phyloP scores from a whole-genome alignment of 306 rosid species.

The Betula pendula region DNA sequence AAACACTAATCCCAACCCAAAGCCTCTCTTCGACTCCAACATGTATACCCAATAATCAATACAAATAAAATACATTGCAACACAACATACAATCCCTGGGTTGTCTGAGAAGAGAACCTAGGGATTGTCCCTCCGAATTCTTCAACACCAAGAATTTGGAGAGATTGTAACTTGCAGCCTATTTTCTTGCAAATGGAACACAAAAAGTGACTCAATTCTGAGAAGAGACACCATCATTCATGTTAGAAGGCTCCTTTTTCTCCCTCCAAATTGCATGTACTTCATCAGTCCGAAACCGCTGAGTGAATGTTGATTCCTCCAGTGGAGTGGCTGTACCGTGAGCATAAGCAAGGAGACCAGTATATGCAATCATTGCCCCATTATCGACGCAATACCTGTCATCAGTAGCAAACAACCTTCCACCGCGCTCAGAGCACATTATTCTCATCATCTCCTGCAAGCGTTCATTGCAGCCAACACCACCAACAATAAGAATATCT shows the following conservation, averaged over 20 bases:
- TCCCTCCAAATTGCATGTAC: constrained; percentile 91
- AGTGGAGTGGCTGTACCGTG: constrained; percentile 61
- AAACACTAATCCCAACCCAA: too few species aligned
- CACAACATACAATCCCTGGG: too few species aligned
- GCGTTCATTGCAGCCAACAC: constrained; percentile 90
- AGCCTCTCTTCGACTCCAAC: too few species aligned
- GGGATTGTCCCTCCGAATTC: too few species aligned
- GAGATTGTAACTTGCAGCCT: too few species aligned
- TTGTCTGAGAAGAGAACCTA: too few species aligned
- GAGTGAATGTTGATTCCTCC: constrained; percentile 78
- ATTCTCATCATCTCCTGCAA: constrained; percentile 93
- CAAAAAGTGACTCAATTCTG: too few species aligned
- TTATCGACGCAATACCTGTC: constrained; percentile 91
- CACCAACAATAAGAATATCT: constrained; percentile 93
- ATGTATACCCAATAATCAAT: too few species aligned
- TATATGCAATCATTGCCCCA: constrained; percentile 94
- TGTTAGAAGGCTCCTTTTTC: constrained; percentile 31
- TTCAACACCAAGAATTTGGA: too few species aligned
- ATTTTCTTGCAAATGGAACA: too few species aligned
- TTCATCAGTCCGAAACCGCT: constrained; percentile 90
- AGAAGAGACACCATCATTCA: constrained; percentile 7
- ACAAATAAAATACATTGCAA: too few species aligned
- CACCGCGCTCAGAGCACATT: constrained; percentile 91
- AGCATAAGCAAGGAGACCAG: constrained; percentile 87
- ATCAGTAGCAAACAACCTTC: constrained; percentile 86